Evolutionary conservation across 805 yeast genomes (phyloP), one percentile per base, ranked within the genome.

Genomic region (Candida xiaguanensis): DNA sequence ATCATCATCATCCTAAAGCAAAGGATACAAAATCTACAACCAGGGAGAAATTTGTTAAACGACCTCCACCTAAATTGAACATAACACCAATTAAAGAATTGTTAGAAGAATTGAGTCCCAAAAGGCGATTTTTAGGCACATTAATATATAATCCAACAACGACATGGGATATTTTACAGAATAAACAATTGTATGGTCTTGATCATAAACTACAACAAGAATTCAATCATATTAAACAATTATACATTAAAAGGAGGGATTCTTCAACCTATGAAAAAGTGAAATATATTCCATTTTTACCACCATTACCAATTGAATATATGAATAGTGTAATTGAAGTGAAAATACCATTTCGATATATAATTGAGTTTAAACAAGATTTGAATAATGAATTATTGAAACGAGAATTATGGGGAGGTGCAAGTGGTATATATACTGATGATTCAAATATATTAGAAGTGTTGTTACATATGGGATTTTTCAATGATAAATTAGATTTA

Each of bases 391-490:
- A 43, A 5, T 13, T 37, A 13, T 39, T 41, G 13, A 53, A 50
- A 25, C 64, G 78, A 36, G 72, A 75, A 33, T 46, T 89, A 2
- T 91, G 98, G 98, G 99, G 99, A 2, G 74, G 74, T 2, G 55
- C 55, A 9, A 76, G 90, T 2, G 95, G 90, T 31, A 69, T 93
- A 1, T 93, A 91, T 59, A 86, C 97, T 0, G 98, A 93, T 59
- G 99, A 91, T 58, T 84, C 95, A 1, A 96, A 91, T 58, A 65
- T 90, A 2, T 70, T 91, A 26, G 70, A 85, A 4, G 83, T 81
- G 0, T 63, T 91, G 37, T 74, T 78, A 45, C 98, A 93, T 51
- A 65, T 80, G 44, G 96, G 96, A 0, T 61, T 82, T 33, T 68
- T 81, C 41, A 58, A 72, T 38, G 56, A 70, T 9, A 56, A 36